Evolutionary conservation across 139 green algal species (phyloP).

Genomic region (Edaphochlamys debaryana): DNA sequence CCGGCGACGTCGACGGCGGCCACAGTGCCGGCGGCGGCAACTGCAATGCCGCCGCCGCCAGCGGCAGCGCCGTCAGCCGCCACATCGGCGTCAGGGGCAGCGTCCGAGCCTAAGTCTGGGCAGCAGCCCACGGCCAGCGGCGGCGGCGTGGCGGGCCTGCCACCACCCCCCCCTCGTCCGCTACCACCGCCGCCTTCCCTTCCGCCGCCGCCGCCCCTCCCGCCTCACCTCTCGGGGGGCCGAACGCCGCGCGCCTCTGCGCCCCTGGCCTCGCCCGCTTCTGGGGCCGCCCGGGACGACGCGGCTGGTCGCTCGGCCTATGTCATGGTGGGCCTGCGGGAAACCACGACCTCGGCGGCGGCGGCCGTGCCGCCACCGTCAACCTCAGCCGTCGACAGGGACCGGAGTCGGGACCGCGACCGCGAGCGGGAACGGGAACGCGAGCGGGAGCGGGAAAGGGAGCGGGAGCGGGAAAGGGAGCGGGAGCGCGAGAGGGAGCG

Average conservation of each 20-base stretch:
- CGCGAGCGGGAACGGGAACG: background rate
- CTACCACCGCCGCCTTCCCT: background rate
- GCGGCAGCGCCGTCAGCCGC: no score
- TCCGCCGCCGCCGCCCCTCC: constrained; percentile 19
- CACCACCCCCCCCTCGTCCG: no score
- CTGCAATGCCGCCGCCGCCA: no score
- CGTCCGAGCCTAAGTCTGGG: no score
- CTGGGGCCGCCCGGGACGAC: background rate
- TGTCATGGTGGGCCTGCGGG: constrained; percentile 22
- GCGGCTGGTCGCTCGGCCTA: constrained; percentile 5
- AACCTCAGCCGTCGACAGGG: background rate
- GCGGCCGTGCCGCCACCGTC: no score
- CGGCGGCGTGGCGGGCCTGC: no score
- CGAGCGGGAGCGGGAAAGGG: background rate
- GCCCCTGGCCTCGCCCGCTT: no score
- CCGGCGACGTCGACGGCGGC: no score
- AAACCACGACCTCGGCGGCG: background rate
- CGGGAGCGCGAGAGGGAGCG: background rate
- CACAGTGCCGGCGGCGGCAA: no score
- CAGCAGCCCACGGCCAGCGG: no score
- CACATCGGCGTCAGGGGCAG: no score
- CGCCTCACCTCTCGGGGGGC: constrained; percentile 18
- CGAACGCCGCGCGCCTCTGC: no score
- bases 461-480: background rate
- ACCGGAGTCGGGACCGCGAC: constrained; percentile 7